Percentiles rank a stretch among this genome's conserved stretches.
Evolutionary conservation across 306 rosid species (phyloP).

Genomic region (Abrus pulchellus): DNA sequence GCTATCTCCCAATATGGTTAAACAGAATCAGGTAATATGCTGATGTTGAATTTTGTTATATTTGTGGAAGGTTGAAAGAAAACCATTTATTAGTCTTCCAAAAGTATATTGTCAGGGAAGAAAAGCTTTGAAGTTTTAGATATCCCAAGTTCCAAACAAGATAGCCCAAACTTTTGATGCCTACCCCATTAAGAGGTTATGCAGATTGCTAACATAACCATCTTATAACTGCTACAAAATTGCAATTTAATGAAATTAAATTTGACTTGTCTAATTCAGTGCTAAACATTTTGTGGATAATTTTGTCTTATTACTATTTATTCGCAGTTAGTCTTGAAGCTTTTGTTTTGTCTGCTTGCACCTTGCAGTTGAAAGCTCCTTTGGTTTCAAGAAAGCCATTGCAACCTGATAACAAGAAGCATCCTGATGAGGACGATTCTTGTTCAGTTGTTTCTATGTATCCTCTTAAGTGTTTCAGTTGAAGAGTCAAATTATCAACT

Average conservation of each 20-base stretch:
- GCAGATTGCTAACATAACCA: slow-evolving; percentile 12
- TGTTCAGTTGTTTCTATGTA: slow-evolving; percentile 89
- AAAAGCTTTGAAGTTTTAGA: slow-evolving; percentile 19
- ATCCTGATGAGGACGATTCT: slow-evolving; percentile 89
- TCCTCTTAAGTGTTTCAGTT: slow-evolving; percentile 57
- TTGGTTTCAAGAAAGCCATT: slow-evolving; percentile 69
- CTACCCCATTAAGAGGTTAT: not conserved
- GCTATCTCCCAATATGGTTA: slow-evolving; percentile 57
- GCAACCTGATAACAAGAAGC: slow-evolving; percentile 87
- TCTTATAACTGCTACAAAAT: not conserved
- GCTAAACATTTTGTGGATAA: slow-evolving; percentile 26
- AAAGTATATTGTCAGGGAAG: slow-evolving; percentile 23
- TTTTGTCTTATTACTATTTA: slow-evolving; percentile 12
- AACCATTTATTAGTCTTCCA: not conserved
- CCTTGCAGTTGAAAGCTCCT: slow-evolving; percentile 72
- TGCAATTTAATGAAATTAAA: slow-evolving; percentile 12
- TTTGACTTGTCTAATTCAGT: slow-evolving; percentile 12
- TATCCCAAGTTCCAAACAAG: slow-evolving; percentile 8
- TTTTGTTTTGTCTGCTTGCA: slow-evolving; percentile 38
- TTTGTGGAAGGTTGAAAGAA: slow-evolving; percentile 19
- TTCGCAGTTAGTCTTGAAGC: slow-evolving; percentile 27
- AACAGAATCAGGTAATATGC: slow-evolving; percentile 78
- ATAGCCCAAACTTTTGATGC: slow-evolving; percentile 25
- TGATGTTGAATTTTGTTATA: slow-evolving; percentile 2
- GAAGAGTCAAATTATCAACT: slow-evolving; percentile 5